phyloP scores from a whole-genome alignment of 371 early-diverging fungal genomes.

The Mortierella sp. region DNA sequence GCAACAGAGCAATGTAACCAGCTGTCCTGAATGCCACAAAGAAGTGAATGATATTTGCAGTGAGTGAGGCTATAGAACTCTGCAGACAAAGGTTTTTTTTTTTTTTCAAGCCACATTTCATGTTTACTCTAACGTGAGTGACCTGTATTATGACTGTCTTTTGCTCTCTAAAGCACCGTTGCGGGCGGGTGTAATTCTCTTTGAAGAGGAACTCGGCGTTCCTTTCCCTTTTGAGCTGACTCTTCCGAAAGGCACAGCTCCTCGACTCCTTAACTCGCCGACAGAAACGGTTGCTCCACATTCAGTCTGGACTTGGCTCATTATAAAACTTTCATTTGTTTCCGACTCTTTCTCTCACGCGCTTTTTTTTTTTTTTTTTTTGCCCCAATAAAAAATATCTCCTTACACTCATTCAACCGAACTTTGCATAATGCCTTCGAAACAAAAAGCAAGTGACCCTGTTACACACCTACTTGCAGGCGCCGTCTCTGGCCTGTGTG shows the following conservation, averaged over 20 bases:
- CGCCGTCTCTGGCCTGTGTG: conserved; percentile 83
- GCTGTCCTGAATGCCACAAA: conserved; percentile 7
- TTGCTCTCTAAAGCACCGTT: background rate
- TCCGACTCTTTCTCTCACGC: background rate
- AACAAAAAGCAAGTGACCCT: conserved; percentile 59
- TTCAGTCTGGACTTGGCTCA: background rate
- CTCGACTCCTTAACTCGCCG: conserved; percentile 6
- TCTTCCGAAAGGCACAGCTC: conserved; percentile 5
- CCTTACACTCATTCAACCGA: background rate
- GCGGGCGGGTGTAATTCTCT: background rate
- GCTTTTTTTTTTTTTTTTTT: no score
- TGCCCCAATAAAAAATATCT: no score
- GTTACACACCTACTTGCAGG: conserved; percentile 81
- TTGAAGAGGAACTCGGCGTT: background rate
- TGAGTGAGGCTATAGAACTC: background rate
- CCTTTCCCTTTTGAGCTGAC: conserved; percentile 6
- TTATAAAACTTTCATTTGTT: background rate
- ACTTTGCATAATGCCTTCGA: conserved; percentile 34
- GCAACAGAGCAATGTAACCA: background rate
- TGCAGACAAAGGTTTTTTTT: conserved; percentile 10
- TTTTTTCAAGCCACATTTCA: conserved; percentile 22
- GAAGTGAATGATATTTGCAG: conserved; percentile 1
- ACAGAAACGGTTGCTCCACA: background rate
- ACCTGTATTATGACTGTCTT: conserved; percentile 2
- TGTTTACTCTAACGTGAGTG: conserved; percentile 12